These are phyloP conservation scores for Ambrosia artemisiifolia DNA, from an alignment of 129 eudicot genomes.

Conservation along the genomic window DNA sequence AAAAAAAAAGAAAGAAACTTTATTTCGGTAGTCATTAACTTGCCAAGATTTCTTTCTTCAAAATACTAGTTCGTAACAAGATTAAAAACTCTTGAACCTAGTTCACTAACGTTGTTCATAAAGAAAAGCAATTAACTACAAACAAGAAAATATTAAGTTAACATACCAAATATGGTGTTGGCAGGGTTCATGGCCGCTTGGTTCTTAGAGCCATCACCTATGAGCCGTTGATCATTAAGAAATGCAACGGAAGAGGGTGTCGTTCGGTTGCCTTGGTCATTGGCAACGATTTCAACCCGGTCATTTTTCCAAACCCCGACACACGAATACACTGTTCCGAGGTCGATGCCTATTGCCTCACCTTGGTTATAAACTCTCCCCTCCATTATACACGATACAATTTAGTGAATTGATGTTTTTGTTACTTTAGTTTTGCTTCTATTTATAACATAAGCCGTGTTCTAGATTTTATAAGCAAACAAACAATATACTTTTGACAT, in stretches of 20 bases:
- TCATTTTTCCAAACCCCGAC: slow-evolving; percentile 60
- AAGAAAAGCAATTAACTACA: no score
- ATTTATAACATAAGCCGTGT: no score
- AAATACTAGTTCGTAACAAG: no score
- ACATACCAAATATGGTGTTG: slow-evolving; percentile 46
- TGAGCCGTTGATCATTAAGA: slow-evolving; percentile 46
- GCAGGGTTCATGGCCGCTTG: slow-evolving; percentile 53
- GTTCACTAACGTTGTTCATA: no score
- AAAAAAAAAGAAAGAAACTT: no score
- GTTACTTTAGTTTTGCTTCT: no score
- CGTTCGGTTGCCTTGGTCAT: slow-evolving; percentile 68
- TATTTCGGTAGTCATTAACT: no score
- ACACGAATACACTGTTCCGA: slow-evolving; percentile 67
- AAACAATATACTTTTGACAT: no score
- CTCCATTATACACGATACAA: background rate
- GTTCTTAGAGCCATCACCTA: slow-evolving; percentile 59
- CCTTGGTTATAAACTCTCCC: background rate
- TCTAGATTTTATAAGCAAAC: no score
- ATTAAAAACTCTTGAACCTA: no score
- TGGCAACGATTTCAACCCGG: slow-evolving; percentile 57
- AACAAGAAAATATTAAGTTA: background rate
- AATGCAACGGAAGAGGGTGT: slow-evolving; percentile 65
- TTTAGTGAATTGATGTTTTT: no score
- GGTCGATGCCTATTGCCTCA: slow-evolving; percentile 51
- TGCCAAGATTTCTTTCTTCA: no score